A percentile compares a stretch with the other conserved stretches of the same genome.
Conservation (phyloP, 2,329 filamentous ascomycete genomes). For the Ophiostoma ips region DNA sequence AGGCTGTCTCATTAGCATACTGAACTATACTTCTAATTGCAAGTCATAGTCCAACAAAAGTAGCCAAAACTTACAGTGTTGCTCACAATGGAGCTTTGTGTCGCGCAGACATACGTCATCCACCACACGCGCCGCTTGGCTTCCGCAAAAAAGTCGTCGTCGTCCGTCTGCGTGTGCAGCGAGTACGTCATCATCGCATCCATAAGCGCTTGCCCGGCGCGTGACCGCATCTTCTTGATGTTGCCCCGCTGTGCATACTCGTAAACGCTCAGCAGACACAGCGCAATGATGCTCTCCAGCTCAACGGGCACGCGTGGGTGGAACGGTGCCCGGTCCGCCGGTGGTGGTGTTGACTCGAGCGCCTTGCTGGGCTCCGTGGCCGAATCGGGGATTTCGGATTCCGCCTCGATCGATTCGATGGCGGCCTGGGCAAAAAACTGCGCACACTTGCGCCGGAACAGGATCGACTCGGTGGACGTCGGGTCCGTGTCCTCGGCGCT, state of each 20-base stretch:
- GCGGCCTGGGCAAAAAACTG: slow-evolving; percentile 34
- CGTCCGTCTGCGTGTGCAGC: slow-evolving; percentile 26
- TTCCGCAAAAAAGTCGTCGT: slow-evolving; percentile 30
- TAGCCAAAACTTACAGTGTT: slow-evolving; percentile 30
- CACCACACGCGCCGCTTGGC: slow-evolving; percentile 35
- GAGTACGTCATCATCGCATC: slow-evolving; percentile 32
- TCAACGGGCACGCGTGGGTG: slow-evolving; percentile 30
- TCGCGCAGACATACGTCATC: slow-evolving; percentile 40
- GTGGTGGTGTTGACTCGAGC: slow-evolving; percentile 19
- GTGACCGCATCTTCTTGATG: slow-evolving; percentile 35
- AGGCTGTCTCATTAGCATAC: slow-evolving; percentile 4
- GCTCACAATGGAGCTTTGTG: slow-evolving; percentile 37
- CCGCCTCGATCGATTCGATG: slow-evolving; percentile 33
- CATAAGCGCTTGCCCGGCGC: slow-evolving; percentile 33
- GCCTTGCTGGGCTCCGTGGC: slow-evolving; percentile 30
- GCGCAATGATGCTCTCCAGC: slow-evolving; percentile 32
- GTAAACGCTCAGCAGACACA: slow-evolving; percentile 35
- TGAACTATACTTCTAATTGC: too few relatives aligned
- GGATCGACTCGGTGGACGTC: slow-evolving; percentile 24
- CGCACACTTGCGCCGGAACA: slow-evolving; percentile 31
- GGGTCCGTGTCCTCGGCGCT: slow-evolving; percentile 26
- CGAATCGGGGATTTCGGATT: slow-evolving; percentile 33
- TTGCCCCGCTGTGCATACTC: slow-evolving; percentile 40
- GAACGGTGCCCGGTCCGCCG: slow-evolving; percentile 24
- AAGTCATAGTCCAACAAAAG: too few relatives aligned